Evolutionary conservation across 768 basidiomycete genomes (phyloP), one percentile per base, ranked within the genome.

Genomic region (Boletales sp.): DNA sequence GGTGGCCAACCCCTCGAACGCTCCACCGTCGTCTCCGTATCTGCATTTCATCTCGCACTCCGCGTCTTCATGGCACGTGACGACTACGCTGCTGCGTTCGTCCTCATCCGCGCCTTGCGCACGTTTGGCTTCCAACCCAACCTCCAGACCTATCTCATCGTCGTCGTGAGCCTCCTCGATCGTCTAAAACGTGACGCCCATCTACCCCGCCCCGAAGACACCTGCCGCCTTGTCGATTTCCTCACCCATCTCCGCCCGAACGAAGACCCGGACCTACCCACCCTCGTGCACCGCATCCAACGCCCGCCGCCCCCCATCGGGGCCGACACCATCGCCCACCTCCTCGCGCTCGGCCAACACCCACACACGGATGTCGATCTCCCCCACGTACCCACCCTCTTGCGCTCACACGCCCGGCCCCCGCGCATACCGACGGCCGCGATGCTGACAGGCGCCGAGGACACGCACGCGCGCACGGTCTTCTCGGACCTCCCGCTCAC

Each of bases 21-120:
- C 15, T 66, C 66, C 0, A 59, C 69, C 8, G 46, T 66, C 8
- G 40, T 71, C 13, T 67, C 62, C 15, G 63, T 66, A 0, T 69
- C 63, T 30, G 62, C 76, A 2, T 58, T 81, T 34, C 73, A 73
- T 53, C 56, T 70, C 24, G 71, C 72, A 1, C 65, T 83, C 5
- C 71, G 72, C n/a, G 65, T 72, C 0, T 78, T 80, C 54, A 60
- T 82, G 47, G 60, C 59, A 0, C 56, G 63, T 10, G 63, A 65
- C 3, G 82, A 82, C 62, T 82, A 78, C 50, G 61, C 75, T 11
- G 81, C 69, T 1, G 79, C 77, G 1, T 71, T 71, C 52, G 57
- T 76, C 40, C 64, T 64, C 15, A 49, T 82, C 9, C 65, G 62
- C 19, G 53, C 69, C 9, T 67, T 73, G 47, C 35, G 41, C 14